Percentiles rank a stretch among this genome's conserved stretches.
Evolutionary conservation across 202 grass and related monocot species (phyloP).

Genomic region (Elaeis oleifera): DNA sequence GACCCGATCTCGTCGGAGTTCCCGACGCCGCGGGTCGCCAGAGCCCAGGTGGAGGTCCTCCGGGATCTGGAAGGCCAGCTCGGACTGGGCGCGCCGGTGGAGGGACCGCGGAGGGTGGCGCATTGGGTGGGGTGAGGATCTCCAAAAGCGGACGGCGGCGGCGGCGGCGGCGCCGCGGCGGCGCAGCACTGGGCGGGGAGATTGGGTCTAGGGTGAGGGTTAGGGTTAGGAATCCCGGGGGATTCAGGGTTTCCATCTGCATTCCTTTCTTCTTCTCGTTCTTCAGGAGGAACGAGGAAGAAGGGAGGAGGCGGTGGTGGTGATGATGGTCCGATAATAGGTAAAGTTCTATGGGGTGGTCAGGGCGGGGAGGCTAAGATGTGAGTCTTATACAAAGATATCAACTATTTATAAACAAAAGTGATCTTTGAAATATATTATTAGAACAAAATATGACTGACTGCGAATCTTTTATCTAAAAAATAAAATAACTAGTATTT

Average conservation of each 20-base stretch:
- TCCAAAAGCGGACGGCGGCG: not conserved
- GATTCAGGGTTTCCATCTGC: slow-evolving; percentile 38
- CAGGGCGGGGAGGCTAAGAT: too few relatives aligned
- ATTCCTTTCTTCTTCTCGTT: not conserved
- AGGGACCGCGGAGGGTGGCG: slow-evolving; percentile 24
- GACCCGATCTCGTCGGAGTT: slow-evolving; percentile 89
- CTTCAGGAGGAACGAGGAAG: not conserved
- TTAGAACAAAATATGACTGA: too few relatives aligned
- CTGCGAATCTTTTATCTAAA: too few relatives aligned
- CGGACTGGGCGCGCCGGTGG: slow-evolving; percentile 95
- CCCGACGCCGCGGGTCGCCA: slow-evolving; percentile 22
- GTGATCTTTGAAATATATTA: too few relatives aligned
- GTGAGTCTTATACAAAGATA: too few relatives aligned
- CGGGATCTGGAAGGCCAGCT: slow-evolving; percentile 63
- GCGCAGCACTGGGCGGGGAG: slow-evolving; percentile 26
- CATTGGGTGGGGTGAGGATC: not conserved
- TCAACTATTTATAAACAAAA: too few relatives aligned
- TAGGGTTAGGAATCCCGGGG: slow-evolving; percentile 25
- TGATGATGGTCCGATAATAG: too few relatives aligned
- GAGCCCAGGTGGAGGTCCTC: slow-evolving; percentile 56
- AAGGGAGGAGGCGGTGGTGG: too few relatives aligned
- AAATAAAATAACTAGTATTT: too few relatives aligned
- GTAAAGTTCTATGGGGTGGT: too few relatives aligned
- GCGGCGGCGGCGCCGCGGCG: slow-evolving; percentile 7
- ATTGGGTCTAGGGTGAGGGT: slow-evolving; percentile 8